Evolutionary conservation across 805 yeast genomes (phyloP).

Genomic region (Saturnispora quitensis): DNA sequence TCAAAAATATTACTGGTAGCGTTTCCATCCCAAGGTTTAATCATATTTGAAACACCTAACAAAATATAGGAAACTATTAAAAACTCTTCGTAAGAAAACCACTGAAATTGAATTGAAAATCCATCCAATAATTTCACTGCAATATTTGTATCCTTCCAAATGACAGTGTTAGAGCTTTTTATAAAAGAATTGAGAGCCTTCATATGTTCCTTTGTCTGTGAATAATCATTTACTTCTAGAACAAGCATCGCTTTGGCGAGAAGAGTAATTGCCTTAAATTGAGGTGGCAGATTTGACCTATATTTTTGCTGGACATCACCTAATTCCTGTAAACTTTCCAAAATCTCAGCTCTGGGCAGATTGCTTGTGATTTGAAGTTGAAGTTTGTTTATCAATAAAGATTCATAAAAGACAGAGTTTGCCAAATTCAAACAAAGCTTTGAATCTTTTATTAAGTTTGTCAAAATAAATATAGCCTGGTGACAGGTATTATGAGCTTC

Average conservation of each 20-base stretch:
- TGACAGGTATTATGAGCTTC: constrained; percentile 22
- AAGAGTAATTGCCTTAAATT: constrained; percentile 27
- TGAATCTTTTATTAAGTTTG: constrained; percentile 10
- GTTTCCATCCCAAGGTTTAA: constrained; percentile 29
- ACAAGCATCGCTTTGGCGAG: constrained; percentile 23
- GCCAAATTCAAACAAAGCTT: constrained; percentile 4
- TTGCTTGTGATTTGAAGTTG: constrained; percentile 28
- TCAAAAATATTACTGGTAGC: background rate
- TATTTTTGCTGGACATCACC: constrained; percentile 6
- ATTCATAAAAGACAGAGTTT: constrained; percentile 16
- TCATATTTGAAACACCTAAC: constrained; percentile 33
- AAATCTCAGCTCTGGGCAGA: constrained; percentile 18
- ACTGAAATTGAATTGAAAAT: constrained; percentile 26
- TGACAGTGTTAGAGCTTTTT: constrained; percentile 15
- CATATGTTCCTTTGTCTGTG: constrained; percentile 21
- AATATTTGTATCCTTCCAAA: background rate
- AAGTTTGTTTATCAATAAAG: constrained; percentile 25
- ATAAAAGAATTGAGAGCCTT: constrained; percentile 20
- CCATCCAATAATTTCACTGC: background rate
- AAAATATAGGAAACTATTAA: constrained; percentile 32
- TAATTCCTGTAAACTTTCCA: constrained; percentile 15
- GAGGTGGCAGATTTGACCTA: constrained; percentile 20
- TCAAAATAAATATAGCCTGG: constrained; percentile 19
- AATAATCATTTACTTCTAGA: constrained; percentile 24
- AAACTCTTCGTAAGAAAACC: constrained; percentile 38